Percentiles rank a stretch among this genome's conserved stretches.
Evolutionary conservation across 768 basidiomycete species (phyloP).

Genomic region (Psilocybe cyanescens): DNA sequence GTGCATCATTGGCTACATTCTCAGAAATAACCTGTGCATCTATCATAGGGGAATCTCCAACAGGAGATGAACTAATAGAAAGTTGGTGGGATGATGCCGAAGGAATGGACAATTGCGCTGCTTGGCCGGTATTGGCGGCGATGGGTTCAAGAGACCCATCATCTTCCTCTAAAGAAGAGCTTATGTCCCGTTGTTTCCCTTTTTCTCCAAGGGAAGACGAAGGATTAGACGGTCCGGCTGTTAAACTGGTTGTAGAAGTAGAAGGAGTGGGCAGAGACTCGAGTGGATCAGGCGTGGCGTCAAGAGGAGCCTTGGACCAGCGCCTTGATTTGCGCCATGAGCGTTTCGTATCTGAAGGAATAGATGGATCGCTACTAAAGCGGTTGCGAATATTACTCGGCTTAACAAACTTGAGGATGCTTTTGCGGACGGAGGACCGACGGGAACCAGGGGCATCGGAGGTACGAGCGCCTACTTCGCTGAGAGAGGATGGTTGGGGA

Average conservation of each 20-base stretch:
- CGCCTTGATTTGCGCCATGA: constrained; percentile 33
- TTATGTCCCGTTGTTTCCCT: constrained; percentile 23
- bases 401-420: constrained; percentile 27
- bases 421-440: constrained; percentile 27
- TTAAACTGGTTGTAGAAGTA: constrained; percentile 15
- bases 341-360: constrained; percentile 17
- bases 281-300: constrained; percentile 13
- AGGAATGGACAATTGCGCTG: constrained; percentile 5
- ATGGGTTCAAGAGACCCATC: constrained; percentile 15
- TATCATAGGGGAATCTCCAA: neutral
- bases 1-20: neutral
- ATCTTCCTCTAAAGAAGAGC: constrained; percentile 6
- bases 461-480: constrained; percentile 6
- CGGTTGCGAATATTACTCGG: constrained; percentile 24
- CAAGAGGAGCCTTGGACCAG: constrained; percentile 34
- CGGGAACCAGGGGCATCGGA: constrained; percentile 23
- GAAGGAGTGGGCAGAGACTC: constrained; percentile 9
- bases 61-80: neutral
- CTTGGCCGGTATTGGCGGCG: constrained; percentile 9
- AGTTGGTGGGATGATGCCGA: neutral
- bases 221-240: constrained; percentile 17
- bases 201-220: constrained; percentile 16
- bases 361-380: constrained; percentile 13
- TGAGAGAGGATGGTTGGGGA: constrained; percentile 9
- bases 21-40: neutral